These are phyloP conservation scores for Cokeromyces recurvatus DNA, from an alignment of 371 early-diverging fungal genomes.

Conservation along the genomic window DNA sequence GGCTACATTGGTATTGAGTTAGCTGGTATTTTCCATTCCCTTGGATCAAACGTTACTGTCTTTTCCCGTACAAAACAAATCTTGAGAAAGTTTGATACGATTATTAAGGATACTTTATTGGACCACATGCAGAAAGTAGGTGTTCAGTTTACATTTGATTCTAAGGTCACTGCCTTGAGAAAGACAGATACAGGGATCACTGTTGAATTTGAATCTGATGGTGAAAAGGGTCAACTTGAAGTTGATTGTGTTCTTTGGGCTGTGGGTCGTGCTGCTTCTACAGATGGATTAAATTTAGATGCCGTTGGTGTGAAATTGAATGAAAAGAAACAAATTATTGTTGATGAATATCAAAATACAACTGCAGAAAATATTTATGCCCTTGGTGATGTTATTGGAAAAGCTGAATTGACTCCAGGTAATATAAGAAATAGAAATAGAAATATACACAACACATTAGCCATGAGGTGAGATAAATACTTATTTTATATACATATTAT, in stretches of 20 bases:
- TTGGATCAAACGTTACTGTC: conserved; percentile 79
- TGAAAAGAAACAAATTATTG: conserved; percentile 65
- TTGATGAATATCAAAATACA: conserved; percentile 91
- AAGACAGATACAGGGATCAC: conserved; percentile 20
- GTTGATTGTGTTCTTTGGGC: conserved; percentile 79
- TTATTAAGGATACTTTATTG: conserved; percentile 78
- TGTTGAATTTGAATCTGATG: conserved; percentile 40
- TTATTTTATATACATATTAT: not conserved
- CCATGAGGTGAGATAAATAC: too few relatives aligned
- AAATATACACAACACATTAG: too few relatives aligned
- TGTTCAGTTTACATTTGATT: conserved; percentile 64
- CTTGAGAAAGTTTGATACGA: conserved; percentile 82
- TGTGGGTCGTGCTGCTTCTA: conserved; percentile 69
- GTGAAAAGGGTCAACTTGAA: conserved; percentile 33
- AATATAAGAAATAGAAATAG: too few relatives aligned
- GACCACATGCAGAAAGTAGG: conserved; percentile 67
- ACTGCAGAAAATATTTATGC: conserved; percentile 71
- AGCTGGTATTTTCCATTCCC: conserved; percentile 86
- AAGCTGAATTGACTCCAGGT: conserved; percentile 90
- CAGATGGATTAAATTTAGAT: conserved; percentile 61
- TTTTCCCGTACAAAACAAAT: conserved; percentile 81
- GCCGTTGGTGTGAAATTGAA: conserved; percentile 60
- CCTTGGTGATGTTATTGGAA: conserved; percentile 93
- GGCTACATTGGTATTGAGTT: conserved; percentile 94
- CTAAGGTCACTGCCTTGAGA: conserved; percentile 38